Conservation (phyloP, 441 rosid genomes). For the Populus hybrid region DNA sequence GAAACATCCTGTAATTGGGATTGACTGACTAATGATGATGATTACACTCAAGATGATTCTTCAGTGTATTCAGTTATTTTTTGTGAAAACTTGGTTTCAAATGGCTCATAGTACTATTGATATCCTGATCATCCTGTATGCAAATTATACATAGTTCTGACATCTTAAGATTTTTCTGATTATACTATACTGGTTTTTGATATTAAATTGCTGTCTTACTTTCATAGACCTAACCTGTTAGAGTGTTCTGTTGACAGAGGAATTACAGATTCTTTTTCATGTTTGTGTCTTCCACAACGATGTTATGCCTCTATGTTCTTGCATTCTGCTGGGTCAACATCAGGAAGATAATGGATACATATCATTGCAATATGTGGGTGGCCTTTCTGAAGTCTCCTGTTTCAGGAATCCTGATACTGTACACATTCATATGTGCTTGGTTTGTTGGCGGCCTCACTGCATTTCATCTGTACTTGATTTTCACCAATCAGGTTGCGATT, state of each 20-base stretch:
- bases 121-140: neutral
- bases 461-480: constrained; percentile 60
- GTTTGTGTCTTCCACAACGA: constrained; percentile 59
- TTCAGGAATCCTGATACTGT: constrained; percentile 55
- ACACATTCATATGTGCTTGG: constrained; percentile 58
- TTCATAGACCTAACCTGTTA: constrained; percentile 15
- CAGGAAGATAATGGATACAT: constrained; percentile 38
- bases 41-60: neutral
- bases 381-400: constrained; percentile 55
- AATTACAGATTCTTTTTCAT: too few relatives aligned
- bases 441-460: constrained; percentile 68
- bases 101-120: neutral
- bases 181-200: constrained; percentile 2
- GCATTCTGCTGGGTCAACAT: constrained; percentile 56
- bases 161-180: constrained; percentile 11
- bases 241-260: constrained; percentile 36
- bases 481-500: constrained; percentile 53
- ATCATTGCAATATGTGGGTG: constrained; percentile 43
- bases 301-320: constrained; percentile 56
- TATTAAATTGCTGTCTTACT: constrained; percentile 1
- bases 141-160: neutral
- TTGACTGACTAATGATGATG: neutral
- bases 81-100: constrained; percentile 7
- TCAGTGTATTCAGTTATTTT: neutral
- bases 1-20: neutral